These are phyloP conservation scores for Trametes sanguinea DNA, from an alignment of 768 basidiomycete species.

Conservation along the genomic window DNA sequence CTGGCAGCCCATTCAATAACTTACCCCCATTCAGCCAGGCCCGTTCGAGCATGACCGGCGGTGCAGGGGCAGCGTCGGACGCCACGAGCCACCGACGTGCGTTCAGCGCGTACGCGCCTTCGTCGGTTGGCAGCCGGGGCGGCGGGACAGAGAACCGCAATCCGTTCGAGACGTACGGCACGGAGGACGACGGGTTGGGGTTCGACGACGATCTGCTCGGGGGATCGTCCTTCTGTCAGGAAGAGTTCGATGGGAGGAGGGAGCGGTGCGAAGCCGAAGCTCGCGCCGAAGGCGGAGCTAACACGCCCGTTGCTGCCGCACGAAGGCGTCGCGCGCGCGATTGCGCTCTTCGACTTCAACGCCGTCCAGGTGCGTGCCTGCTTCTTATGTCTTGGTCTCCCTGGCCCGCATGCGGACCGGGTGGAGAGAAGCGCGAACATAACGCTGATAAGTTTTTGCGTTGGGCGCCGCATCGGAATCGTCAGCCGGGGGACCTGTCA, in stretches of 20 bases:
- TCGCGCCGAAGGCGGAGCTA: conserved; percentile 54
- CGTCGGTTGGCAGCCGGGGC: conserved; percentile 14
- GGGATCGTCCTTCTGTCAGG: conserved; percentile 10
- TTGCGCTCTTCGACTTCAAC: conserved; percentile 72
- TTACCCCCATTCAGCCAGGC: conserved; percentile 37
- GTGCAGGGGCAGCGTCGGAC: conserved; percentile 30
- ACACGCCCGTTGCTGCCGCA: conserved; percentile 47
- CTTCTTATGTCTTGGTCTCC: not conserved
- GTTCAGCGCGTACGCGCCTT: conserved; percentile 33
- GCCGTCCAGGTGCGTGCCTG: conserved; percentile 61
- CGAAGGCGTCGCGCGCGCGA: conserved; percentile 69
- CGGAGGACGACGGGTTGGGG: conserved; percentile 7
- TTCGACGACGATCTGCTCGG: conserved; percentile 21
- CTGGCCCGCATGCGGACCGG: no score
- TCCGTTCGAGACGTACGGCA: conserved; percentile 25
- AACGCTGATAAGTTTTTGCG: no score
- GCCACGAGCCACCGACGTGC: conserved; percentile 37
- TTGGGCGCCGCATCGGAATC: no score
- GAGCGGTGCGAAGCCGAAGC: conserved; percentile 28
- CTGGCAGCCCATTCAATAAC: conserved; percentile 39
- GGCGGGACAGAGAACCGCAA: not conserved
- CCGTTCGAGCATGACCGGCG: conserved; percentile 31
- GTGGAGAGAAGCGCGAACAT: no score
- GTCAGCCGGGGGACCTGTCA: conserved; percentile 69
- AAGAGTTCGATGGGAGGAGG: not conserved